These are phyloP conservation scores for Papiliotrema terrestris DNA, from an alignment of 1,284 basidiomycete species.

Conservation along the genomic window DNA sequence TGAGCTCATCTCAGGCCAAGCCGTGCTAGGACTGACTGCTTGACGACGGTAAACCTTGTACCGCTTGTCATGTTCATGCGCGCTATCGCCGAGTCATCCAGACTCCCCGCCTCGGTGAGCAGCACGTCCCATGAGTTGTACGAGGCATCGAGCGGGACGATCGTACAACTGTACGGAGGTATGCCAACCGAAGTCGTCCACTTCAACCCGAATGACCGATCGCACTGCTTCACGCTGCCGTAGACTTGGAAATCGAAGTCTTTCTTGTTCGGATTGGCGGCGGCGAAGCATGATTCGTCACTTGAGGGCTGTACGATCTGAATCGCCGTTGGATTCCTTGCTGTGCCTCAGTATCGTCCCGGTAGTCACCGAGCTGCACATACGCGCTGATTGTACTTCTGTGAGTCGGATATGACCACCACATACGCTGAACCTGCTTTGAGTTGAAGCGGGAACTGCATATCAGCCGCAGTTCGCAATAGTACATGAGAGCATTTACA, in stretches of 20 bases:
- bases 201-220: background rate
- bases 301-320: conserved; percentile 3
- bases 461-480: background rate
- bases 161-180: conserved; percentile 3
- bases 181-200: conserved; percentile 2
- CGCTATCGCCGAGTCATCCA: background rate
- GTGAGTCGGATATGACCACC: conserved; percentile 1
- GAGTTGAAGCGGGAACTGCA: background rate
- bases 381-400: background rate
- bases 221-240: conserved; percentile 1
- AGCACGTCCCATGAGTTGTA: conserved; percentile 5
- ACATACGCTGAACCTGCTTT: conserved; percentile 2
- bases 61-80: conserved; percentile 9
- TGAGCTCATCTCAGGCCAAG: too few species aligned
- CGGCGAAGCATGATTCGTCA: background rate
- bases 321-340: background rate
- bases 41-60: conserved; percentile 8
- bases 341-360: background rate
- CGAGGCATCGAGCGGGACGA: conserved; percentile 4
- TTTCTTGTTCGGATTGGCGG: conserved; percentile 3
- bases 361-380: background rate
- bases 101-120: background rate
- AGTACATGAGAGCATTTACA: background rate
- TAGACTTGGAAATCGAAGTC: conserved; percentile 8
- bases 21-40: conserved; percentile 12